A percentile compares a stretch with the other conserved stretches of the same genome.
Evolutionary conservation across 108 stramenopile species (phyloP).

Genomic region (Nitzschia inconspicua): DNA sequence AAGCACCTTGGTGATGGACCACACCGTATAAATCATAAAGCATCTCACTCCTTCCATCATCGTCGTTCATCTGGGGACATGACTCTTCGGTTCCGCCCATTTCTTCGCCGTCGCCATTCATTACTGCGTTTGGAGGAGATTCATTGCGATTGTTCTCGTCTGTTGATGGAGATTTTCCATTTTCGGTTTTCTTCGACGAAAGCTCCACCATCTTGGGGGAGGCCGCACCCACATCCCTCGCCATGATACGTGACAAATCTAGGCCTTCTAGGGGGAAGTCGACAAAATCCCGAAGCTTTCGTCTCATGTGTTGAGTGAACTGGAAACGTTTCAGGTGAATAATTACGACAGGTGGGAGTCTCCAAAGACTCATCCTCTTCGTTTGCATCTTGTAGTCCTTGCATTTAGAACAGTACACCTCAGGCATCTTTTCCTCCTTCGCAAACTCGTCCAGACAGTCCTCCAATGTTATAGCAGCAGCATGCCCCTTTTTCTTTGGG

Average conservation of each 20-base stretch:
- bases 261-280: conserved; percentile 87
- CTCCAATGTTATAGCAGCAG: conserved; percentile 73
- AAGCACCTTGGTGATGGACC: conserved; percentile 88
- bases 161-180: neutral
- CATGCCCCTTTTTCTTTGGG: conserved; percentile 48
- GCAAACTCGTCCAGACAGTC: conserved; percentile 86
- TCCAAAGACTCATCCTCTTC: conserved; percentile 89
- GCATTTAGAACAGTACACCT: conserved; percentile 89
- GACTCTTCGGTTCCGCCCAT: conserved; percentile 1
- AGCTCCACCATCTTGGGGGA: too few species aligned
- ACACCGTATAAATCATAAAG: conserved; percentile 89
- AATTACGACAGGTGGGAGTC: conserved; percentile 90
- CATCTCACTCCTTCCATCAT: conserved; percentile 47
- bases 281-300: conserved; percentile 93
- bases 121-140: neutral
- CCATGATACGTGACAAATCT: conserved; percentile 80
- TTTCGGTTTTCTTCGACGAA: neutral
- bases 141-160: neutral
- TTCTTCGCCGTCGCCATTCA: too few species aligned
- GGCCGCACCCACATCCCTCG: conserved; percentile 37
- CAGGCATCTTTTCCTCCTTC: conserved; percentile 83
- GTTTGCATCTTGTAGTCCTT: conserved; percentile 86
- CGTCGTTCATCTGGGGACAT: conserved; percentile 16
- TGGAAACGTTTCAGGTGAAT: conserved; percentile 97
- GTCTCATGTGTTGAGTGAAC: conserved; percentile 78